Evolutionary conservation across 441 rosid genomes (phyloP).

Genomic region (Pelargonium australe): DNA sequence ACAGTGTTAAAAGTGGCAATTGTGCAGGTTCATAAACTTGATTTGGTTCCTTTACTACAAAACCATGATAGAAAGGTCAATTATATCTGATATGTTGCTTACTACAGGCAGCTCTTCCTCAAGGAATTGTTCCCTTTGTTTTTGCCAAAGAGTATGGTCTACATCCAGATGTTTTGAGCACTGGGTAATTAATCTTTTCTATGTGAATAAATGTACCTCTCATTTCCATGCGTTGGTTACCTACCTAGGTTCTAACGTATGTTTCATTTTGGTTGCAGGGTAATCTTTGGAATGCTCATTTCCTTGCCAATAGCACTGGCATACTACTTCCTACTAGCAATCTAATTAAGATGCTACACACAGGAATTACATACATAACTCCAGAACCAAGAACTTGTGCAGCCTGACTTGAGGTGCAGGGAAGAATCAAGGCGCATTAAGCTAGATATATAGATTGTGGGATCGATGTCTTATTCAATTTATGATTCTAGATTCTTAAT

Average conservation of each 20-base stretch:
- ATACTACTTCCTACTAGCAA: constrained; percentile 63
- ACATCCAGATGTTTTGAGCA: constrained; percentile 72
- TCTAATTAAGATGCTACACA: constrained; percentile 28
- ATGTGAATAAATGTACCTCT: not conserved
- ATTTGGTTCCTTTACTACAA: not conserved
- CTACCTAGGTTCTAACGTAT: not conserved
- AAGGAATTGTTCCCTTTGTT: constrained; percentile 83
- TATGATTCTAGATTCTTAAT: not conserved
- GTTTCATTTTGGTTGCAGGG: constrained; percentile 42
- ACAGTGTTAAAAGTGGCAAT: constrained; percentile 49
- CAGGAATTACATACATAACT: not conserved
- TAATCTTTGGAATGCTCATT: constrained; percentile 68
- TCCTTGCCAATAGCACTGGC: constrained; percentile 64
- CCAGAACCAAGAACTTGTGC: constrained; percentile 11
- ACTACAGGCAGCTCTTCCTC: constrained; percentile 86
- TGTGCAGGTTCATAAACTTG: constrained; percentile 45
- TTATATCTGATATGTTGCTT: not conserved
- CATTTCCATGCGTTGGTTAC: not conserved
- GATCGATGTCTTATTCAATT: constrained; percentile 12
- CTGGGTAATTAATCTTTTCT: constrained; percentile 43
- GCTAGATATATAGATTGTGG: not conserved
- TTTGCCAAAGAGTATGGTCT: constrained; percentile 83
- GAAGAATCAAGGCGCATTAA: not conserved
- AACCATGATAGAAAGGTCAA: not conserved
- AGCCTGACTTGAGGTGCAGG: not conserved